phyloP scores from a whole-genome alignment of 139 green algal genomes.

The Ulvella scutata region DNA sequence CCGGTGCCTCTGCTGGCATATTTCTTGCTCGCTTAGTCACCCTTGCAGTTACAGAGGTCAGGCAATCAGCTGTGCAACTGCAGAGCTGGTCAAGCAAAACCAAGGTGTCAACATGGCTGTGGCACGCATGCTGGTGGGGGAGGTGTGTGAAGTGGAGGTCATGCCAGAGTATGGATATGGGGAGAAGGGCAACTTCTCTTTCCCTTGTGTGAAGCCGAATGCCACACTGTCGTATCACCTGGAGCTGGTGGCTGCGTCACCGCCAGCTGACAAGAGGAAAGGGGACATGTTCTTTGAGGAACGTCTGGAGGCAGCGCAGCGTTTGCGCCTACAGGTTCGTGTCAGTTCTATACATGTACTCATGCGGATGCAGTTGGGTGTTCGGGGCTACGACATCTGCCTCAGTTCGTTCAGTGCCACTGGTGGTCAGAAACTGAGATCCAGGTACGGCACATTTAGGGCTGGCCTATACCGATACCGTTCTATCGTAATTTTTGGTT shows the following conservation, averaged over 20 bases:
- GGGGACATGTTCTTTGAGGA: constrained; percentile 40
- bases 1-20: background rate
- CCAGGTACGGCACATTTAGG: too few relatives aligned
- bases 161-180: constrained; percentile 28
- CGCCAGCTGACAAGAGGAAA: background rate
- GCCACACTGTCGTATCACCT: constrained; percentile 47
- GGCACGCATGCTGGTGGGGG: constrained; percentile 41
- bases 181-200: constrained; percentile 55
- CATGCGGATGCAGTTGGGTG: too few relatives aligned
- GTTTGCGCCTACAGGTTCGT: constrained; percentile 14
- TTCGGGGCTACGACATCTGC: too few relatives aligned
- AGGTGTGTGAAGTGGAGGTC: constrained; percentile 7
- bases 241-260: constrained; percentile 32
- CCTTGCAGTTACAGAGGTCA: background rate
- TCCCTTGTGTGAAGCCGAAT: constrained; percentile 51
- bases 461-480: too few relatives aligned
- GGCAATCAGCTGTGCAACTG: background rate
- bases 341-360: too few relatives aligned
- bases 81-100: constrained; percentile 26
- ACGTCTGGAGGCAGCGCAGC: constrained; percentile 52
- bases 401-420: too few relatives aligned
- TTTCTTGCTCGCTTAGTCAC: background rate
- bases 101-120: constrained; percentile 41
- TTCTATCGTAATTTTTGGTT: too few relatives aligned
- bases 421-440: too few relatives aligned